A percentile compares a stretch with the other conserved stretches of the same genome.
Evolutionary conservation across 2,329 filamentous ascomycete genomes (phyloP).

Genomic region (Sphaerulina populicola): DNA sequence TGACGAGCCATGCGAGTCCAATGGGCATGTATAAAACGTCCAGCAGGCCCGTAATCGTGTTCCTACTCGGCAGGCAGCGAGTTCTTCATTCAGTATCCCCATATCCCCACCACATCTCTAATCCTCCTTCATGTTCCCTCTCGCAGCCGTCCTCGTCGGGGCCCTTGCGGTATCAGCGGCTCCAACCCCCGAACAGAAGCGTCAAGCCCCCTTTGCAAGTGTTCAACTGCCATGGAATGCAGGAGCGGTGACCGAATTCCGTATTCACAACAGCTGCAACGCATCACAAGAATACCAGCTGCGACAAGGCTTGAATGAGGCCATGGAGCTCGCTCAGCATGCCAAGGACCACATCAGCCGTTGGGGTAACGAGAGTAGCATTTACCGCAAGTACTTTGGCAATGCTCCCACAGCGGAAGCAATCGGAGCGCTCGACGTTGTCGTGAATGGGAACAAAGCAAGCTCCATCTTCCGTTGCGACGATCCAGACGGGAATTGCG

Average conservation of each 20-base stretch:
- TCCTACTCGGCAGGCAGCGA: conserved; percentile 1
- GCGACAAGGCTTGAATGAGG: conserved; percentile 50
- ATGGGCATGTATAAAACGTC: conserved; percentile 1
- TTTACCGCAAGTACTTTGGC: conserved; percentile 61
- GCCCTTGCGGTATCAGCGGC: conserved; percentile 15
- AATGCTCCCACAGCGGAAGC: conserved; percentile 49
- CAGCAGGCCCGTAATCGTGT: background rate
- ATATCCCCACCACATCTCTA: background rate
- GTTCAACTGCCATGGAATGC: conserved; percentile 17
- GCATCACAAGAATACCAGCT: conserved; percentile 52
- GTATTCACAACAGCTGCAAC: conserved; percentile 60
- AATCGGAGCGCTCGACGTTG: conserved; percentile 55
- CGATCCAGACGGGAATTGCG: conserved; percentile 58
- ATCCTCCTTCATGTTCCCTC: conserved; percentile 7
- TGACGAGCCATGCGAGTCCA: background rate
- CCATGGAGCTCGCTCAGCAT: conserved; percentile 50
- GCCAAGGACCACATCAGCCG: conserved; percentile 55
- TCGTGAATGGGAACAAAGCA: conserved; percentile 51
- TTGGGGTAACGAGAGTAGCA: conserved; percentile 49
- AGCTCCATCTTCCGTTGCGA: conserved; percentile 59
- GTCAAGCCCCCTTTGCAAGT: conserved; percentile 15
- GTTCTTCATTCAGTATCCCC: background rate
- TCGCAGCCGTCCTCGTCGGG: conserved; percentile 10
- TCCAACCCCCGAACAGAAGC: conserved; percentile 11
- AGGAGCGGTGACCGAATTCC: conserved; percentile 37